Conservation (phyloP, 2,329 filamentous ascomycete species). For the Septoria petroselini region DNA sequence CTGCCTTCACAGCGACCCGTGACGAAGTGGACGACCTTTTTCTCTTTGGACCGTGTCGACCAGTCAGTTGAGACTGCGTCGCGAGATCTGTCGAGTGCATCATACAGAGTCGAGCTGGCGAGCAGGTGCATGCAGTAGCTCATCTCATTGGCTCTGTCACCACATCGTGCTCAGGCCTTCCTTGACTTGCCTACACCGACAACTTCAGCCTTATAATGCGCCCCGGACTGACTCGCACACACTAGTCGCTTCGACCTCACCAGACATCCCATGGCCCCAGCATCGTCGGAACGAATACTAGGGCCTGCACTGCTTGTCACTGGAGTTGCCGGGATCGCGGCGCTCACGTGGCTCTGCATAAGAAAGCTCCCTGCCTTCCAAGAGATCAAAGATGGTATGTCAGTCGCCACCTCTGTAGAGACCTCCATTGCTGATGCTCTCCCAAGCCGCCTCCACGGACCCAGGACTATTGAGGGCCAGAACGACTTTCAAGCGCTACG, state of each 20-base stretch:
- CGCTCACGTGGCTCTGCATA: slow-evolving; percentile 4
- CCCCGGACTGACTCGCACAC: not conserved
- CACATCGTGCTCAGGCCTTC: slow-evolving; percentile 1
- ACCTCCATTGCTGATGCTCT: slow-evolving; percentile 9
- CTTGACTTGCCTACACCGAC: slow-evolving; percentile 9
- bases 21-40: not conserved
- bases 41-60: not conserved
- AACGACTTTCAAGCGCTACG: slow-evolving; percentile 68
- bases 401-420: not conserved
- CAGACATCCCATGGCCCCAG: slow-evolving; percentile 7
- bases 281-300: not conserved
- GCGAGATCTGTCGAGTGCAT: not conserved
- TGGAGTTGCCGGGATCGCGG: slow-evolving; percentile 7
- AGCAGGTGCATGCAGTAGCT: slow-evolving; percentile 9
- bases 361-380: slow-evolving; percentile 10
- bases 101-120: not conserved
- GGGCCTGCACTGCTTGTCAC: slow-evolving; percentile 9
- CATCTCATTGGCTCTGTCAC: slow-evolving; percentile 5
- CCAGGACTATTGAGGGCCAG: slow-evolving; percentile 77
- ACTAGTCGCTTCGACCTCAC: slow-evolving; percentile 1
- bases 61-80: not conserved
- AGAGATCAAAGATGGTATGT: slow-evolving; percentile 17
- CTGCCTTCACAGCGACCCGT: no score
- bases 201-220: slow-evolving; percentile 6
- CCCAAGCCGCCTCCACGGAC: slow-evolving; percentile 52